Evolutionary conservation across 371 early-diverging fungal species (phyloP).

Genomic region (Parasitella parasitica): DNA sequence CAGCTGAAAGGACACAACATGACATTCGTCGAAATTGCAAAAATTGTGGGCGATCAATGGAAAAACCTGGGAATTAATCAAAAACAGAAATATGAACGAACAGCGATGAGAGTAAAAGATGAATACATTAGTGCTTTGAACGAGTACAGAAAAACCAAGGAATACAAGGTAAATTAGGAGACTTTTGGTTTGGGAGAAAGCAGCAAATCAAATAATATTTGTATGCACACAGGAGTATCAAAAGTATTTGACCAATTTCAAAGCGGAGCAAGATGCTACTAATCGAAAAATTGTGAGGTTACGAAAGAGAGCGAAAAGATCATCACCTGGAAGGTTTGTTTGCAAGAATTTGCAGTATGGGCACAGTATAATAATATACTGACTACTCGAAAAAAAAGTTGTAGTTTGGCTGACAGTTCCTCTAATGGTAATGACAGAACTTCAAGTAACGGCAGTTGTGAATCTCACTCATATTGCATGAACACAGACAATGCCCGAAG

Average conservation of each 20-base stretch:
- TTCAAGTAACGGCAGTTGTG: background rate
- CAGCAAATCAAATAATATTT: no score
- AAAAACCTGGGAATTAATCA: conserved; percentile 29
- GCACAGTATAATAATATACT: background rate
- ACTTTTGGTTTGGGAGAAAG: no score
- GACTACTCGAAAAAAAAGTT: background rate
- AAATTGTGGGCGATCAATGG: conserved; percentile 53
- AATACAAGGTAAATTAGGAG: conserved; percentile 28
- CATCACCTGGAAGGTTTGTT: conserved; percentile 16
- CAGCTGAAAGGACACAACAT: conserved; percentile 40
- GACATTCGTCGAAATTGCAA: conserved; percentile 52
- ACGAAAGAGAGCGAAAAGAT: conserved; percentile 25
- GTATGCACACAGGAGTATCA: conserved; percentile 31
- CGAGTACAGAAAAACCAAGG: conserved; percentile 37
- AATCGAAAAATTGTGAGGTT: conserved; percentile 22
- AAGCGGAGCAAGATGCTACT: conserved; percentile 38
- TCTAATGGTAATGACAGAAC: conserved; percentile 6
- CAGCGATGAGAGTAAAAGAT: conserved; percentile 42
- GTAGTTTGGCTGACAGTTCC: conserved; percentile 17
- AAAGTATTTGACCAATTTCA: conserved; percentile 35
- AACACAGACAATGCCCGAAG: conserved; percentile 9
- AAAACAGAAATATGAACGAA: conserved; percentile 38
- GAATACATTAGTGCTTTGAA: conserved; percentile 35
- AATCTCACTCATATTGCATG: background rate
- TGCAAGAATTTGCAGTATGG: no score